Base-by-base conservation (phyloP, 495 filamentous ascomycete genomes). In the Penicillium goetzii region DNA sequence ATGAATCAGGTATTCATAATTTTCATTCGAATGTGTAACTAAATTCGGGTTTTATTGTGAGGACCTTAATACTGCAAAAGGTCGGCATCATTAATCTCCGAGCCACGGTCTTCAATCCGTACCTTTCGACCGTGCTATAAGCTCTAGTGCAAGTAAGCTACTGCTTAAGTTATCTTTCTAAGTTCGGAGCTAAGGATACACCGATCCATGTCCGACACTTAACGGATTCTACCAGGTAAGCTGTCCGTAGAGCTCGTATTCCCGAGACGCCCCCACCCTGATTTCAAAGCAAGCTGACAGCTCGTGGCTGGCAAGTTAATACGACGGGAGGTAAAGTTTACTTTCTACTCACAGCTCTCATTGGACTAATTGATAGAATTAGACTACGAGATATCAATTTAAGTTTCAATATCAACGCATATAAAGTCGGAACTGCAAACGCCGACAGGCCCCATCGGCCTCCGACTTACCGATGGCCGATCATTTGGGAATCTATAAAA, bases 281-380 rank as follows among this genome's bases (percentile, higher is more conserved):
- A 51, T 51, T 51, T 51, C 47, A 51, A 51, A 51, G 47, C 47
- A 51, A 30, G 25, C 25, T 7, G 47, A 50, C 47, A 50, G 25
- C 12, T 5, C 2, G 12, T 10, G 25, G 26, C 26, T 14, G 15
- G 47, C 41, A 21, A 9, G 2, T n/a, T 17, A 12, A 40, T 40
- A 40, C 36, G 36, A 40, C 8, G 11, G 34, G 10, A 14, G 8
- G 34, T 36, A 1, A 36, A 36, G 34, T 11, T 36, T 12, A 15
- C 36, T 17, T 40, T 15, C 36, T 40, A 3, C n/a, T 17, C 15
- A 5, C 41, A 25, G 19, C 9, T 25, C 7, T 14, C 0, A 47
- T 47, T 47, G 43, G 43, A 23, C 7, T 4, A 23, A 2, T 47
- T 11, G 12, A 12, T 47, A 21, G 21, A 0, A 4, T 23, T 47